Evolutionary conservation across 306 rosid species (phyloP).

Genomic region (Cicer bijugum): DNA sequence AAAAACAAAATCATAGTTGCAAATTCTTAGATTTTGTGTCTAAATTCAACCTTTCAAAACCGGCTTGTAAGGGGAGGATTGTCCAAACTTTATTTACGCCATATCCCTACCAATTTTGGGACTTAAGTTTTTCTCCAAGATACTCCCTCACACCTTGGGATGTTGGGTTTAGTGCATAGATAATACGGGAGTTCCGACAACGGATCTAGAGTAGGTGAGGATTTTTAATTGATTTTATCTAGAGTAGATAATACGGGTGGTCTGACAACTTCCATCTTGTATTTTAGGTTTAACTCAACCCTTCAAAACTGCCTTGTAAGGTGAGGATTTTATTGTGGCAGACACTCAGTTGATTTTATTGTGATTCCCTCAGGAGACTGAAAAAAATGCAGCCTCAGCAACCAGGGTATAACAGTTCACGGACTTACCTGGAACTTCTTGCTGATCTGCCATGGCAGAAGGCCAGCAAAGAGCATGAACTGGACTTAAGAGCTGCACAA

Average conservation of each 20-base stretch:
- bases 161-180: background rate
- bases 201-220: background rate
- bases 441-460: constrained; percentile 97
- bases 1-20: constrained; percentile 14
- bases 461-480: constrained; percentile 76
- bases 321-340: constrained; percentile 4
- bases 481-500: constrained; percentile 85
- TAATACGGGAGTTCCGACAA: background rate
- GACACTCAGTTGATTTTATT: constrained; percentile 30
- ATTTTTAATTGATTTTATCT: no score
- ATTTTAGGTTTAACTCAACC: background rate
- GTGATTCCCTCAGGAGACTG: constrained; percentile 70
- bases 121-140: background rate
- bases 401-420: constrained; percentile 94
- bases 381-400: constrained; percentile 99
- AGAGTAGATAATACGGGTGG: background rate
- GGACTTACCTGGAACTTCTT: constrained; percentile 92
- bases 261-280: background rate
- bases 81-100: background rate
- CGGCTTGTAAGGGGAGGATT: background rate
- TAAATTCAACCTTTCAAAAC: background rate
- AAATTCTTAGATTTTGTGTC: constrained; percentile 5
- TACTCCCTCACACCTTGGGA: background rate
- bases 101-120: background rate
- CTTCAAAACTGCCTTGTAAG: background rate